Percentiles rank a stretch among this genome's conserved stretches.
phyloP scores from a whole-genome alignment of 2,329 filamentous ascomycete genomes.

The Fusarium anguioides region DNA sequence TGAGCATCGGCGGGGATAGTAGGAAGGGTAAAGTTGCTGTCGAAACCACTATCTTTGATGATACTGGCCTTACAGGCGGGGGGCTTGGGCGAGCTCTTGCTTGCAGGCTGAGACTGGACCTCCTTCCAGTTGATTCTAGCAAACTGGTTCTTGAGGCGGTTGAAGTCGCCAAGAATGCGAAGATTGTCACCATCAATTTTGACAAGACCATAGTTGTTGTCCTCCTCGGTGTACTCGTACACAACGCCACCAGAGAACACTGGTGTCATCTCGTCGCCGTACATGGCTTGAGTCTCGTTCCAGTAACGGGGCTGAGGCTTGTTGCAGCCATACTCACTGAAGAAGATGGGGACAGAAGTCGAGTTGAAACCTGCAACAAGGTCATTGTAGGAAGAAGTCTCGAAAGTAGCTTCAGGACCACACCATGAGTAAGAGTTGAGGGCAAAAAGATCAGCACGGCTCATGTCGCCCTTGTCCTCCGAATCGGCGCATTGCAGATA shows the following conservation, averaged over 20 bases:
- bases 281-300: conserved; percentile 79
- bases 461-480: conserved; percentile 66
- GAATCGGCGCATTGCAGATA: conserved; percentile 76
- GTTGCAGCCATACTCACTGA: conserved; percentile 86
- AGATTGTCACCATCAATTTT: conserved; percentile 68
- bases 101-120: conserved; percentile 72
- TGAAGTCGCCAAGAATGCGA: conserved; percentile 72
- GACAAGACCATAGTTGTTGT: conserved; percentile 74
- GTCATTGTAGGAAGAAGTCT: conserved; percentile 70
- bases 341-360: conserved; percentile 80
- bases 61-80: conserved; percentile 74
- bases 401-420: conserved; percentile 68
- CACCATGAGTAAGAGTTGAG: conserved; percentile 81
- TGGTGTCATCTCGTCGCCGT: conserved; percentile 74
- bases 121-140: conserved; percentile 76
- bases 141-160: conserved; percentile 81
- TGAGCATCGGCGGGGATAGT: conserved; percentile 73
- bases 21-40: conserved; percentile 82
- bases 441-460: conserved; percentile 79
- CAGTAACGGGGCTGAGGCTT: conserved; percentile 75
- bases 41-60: conserved; percentile 76
- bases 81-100: conserved; percentile 60
- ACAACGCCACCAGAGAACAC: conserved; percentile 81
- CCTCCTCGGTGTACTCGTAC: conserved; percentile 82
- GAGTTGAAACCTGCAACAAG: conserved; percentile 73